Percentiles rank a stretch among this genome's conserved stretches.
Evolutionary conservation across 2,329 filamentous ascomycete genomes (phyloP).

Genomic region (Neocatenulostroma microsporum): DNA sequence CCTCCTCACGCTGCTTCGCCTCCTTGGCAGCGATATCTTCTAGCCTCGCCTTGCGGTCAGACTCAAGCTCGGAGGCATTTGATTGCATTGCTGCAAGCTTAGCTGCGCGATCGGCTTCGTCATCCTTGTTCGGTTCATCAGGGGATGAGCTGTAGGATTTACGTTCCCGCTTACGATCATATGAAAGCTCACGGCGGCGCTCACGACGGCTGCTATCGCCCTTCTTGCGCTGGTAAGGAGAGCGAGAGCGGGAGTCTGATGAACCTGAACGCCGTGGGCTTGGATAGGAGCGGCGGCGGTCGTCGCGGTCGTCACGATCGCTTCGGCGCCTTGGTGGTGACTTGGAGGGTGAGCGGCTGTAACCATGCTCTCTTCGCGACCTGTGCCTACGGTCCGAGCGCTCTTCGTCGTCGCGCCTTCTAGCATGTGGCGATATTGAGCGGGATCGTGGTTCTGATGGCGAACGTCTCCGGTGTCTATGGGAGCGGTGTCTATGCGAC

Average conservation of each 20-base stretch:
- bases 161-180: constrained; percentile 12
- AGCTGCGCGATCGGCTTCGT: constrained; percentile 28
- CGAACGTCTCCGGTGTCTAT: constrained; percentile 20
- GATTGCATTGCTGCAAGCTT: constrained; percentile 36
- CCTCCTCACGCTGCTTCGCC: constrained; percentile 54
- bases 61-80: constrained; percentile 54
- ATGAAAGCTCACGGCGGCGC: constrained; percentile 14
- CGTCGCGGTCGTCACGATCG: constrained; percentile 25
- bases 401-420: constrained; percentile 9
- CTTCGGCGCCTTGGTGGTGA: constrained; percentile 33
- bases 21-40: constrained; percentile 60
- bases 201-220: constrained; percentile 11
- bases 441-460: constrained; percentile 15
- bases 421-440: constrained; percentile 12
- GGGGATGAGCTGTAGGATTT: constrained; percentile 23
- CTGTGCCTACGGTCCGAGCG: constrained; percentile 15
- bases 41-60: constrained; percentile 61
- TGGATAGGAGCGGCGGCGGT: constrained; percentile 27
- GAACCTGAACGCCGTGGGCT: constrained; percentile 29
- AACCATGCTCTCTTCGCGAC: constrained; percentile 20
- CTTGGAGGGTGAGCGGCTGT: constrained; percentile 18
- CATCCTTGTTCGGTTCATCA: constrained; percentile 19
- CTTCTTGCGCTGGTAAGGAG: constrained; percentile 20
- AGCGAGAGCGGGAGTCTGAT: constrained; percentile 28
- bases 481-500: constrained; percentile 25